Evolutionary conservation across 257 asterid genomes (phyloP), one percentile per base, ranked within the genome.

Genomic region (Rhazya stricta): DNA sequence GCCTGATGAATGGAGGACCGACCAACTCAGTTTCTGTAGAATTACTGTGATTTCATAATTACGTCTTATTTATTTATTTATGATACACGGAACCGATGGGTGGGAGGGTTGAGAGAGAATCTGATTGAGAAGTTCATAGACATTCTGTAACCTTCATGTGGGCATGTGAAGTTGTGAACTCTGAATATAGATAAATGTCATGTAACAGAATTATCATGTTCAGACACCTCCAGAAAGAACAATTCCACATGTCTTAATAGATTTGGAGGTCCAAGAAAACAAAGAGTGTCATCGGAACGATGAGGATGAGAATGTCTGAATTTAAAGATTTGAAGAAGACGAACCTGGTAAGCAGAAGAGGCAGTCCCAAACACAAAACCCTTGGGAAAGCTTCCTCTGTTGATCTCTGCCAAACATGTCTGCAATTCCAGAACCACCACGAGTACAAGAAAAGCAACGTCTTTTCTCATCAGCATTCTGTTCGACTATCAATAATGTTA

Each of bases 281-380:
- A 16, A 37, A 18, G n/a, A n/a, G n/a, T n/a, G n/a, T n/a, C n/a
- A 23, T 61, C n/a, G 51, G 11, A 54, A 30, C 10, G 48, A 36
- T 7, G 3, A 43, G 46, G 9, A n/a, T 29, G 23, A 23, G 72
- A 29, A 18, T 29, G 9, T 43, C 5, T 74, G 4, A 37, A n/a
- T n/a, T n/a, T n/a, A n/a, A 34, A 57, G 32, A 16, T n/a, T 34
- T 63, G 74, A 37, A 25, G 30, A 46, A 25, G 37, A 41, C 37
- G 11, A 51, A 91, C 98, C 96, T 93, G 97, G 78, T 80, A 91
- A 74, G 97, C 95, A 76, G 98, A 85, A 75, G 98, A 91, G 12
- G 98, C 96, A 68, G 96, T 91, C 16, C 98, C 98, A 81, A 93
- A 93, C 50, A 93, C 96, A 80, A 93, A 93, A 71, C 90, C 96